Evolutionary conservation across 2,329 filamentous ascomycete genomes (phyloP).

Genomic region (Hypoxylon sp.): DNA sequence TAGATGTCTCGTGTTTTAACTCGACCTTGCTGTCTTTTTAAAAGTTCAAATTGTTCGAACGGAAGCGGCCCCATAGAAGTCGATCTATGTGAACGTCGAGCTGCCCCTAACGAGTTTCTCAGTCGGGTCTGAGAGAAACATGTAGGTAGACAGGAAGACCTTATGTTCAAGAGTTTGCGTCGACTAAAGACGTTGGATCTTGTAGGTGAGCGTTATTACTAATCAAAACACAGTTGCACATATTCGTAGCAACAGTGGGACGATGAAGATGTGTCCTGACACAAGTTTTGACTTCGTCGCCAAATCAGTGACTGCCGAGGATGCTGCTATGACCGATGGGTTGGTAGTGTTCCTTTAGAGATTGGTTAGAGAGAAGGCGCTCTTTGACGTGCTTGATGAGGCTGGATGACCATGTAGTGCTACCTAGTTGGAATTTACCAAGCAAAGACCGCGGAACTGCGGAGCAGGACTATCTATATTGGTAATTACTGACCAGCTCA

Average conservation of each 20-base stretch:
- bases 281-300: not conserved
- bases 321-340: not conserved
- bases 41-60: not conserved
- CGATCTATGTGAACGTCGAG: not conserved
- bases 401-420: too few species aligned
- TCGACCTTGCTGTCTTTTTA: not conserved
- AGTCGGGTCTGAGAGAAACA: not conserved
- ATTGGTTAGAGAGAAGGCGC: not conserved
- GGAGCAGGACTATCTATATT: not conserved
- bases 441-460: slow-evolving; percentile 3
- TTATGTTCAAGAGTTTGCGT: not conserved
- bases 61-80: not conserved
- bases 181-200: not conserved
- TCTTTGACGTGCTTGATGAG: not conserved
- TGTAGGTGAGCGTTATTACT: not conserved
- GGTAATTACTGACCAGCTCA: not conserved
- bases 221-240: slow-evolving; percentile 1
- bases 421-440: not conserved
- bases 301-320: not conserved
- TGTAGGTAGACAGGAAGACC: not conserved
- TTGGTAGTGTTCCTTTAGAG: too few species aligned
- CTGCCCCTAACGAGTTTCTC: not conserved
- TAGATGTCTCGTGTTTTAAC: not conserved
- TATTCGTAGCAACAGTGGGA: not conserved
- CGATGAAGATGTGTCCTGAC: not conserved